Evolutionary conservation across 2,329 filamentous ascomycete genomes (phyloP).

Genomic region (Colletotrichum incanum): DNA sequence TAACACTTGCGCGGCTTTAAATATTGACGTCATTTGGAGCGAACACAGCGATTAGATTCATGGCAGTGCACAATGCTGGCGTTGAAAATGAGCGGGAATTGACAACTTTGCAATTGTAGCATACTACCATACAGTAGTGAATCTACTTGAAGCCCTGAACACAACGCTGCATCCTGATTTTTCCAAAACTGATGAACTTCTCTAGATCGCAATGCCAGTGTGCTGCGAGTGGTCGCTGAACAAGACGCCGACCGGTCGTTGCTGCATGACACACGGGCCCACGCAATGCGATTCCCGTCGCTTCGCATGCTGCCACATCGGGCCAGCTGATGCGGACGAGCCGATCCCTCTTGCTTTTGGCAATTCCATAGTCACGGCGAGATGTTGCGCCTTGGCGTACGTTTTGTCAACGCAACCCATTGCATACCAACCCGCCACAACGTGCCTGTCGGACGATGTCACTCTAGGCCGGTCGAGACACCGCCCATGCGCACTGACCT

Average conservation of each 20-base stretch:
- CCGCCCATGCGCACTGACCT: not conserved
- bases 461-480: not conserved
- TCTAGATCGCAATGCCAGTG: not conserved
- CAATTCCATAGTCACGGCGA: not conserved
- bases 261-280: not conserved
- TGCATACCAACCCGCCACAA: not conserved
- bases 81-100: too few species aligned
- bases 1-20: too few species aligned
- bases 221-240: not conserved
- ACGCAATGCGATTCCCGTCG: too few species aligned
- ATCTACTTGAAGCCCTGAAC: too few species aligned
- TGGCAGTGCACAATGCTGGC: too few species aligned
- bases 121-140: too few species aligned
- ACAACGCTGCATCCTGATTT: not conserved
- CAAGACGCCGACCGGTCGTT: not conserved
- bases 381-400: too few species aligned
- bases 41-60: too few species aligned
- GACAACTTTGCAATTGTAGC: too few species aligned
- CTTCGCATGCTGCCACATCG: slow-evolving; percentile 2
- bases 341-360: not conserved
- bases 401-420: not conserved
- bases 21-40: too few species aligned
- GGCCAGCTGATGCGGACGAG: not conserved
- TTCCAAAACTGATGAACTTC: not conserved
- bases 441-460: not conserved